A percentile compares a stretch with the other conserved stretches of the same genome.
These are phyloP conservation scores for Zygosaccharomyces pseudorouxii DNA, from an alignment of 805 yeast species.

Conservation along the genomic window DNA sequence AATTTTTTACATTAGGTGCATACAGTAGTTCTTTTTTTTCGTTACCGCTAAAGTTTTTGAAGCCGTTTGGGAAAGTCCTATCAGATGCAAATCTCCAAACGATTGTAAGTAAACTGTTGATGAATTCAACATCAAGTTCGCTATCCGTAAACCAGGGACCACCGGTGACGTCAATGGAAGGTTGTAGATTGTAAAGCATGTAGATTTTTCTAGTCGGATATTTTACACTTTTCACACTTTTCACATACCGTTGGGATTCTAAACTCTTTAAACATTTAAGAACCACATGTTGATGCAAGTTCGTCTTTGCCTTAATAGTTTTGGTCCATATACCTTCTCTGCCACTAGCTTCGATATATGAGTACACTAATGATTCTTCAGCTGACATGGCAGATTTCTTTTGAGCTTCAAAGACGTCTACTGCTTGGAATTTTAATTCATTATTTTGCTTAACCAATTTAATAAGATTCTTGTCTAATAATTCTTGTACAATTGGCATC, in stretches of 20 bases:
- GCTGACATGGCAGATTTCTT: slow-evolving; percentile 72
- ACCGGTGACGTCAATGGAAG: slow-evolving; percentile 93
- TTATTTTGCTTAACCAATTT: slow-evolving; percentile 66
- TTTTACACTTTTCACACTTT: slow-evolving; percentile 85
- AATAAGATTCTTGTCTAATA: slow-evolving; percentile 54
- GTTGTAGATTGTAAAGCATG: slow-evolving; percentile 90
- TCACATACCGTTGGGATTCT: slow-evolving; percentile 78
- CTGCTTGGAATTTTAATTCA: slow-evolving; percentile 70
- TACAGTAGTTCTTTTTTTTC: slow-evolving; percentile 33
- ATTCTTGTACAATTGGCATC: slow-evolving; percentile 47
- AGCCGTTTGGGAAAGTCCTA: slow-evolving; percentile 70
- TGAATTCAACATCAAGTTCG: slow-evolving; percentile 90
- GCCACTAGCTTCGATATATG: slow-evolving; percentile 86
- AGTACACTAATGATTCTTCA: slow-evolving; percentile 88
- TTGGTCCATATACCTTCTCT: slow-evolving; percentile 97
- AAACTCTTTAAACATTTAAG: slow-evolving; percentile 72
- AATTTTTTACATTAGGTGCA: slow-evolving; percentile 55
- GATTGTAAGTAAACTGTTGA: slow-evolving; percentile 74
- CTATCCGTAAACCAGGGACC: slow-evolving; percentile 99
- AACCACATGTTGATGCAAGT: slow-evolving; percentile 88
- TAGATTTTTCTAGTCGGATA: slow-evolving; percentile 93
- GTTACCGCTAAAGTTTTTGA: slow-evolving; percentile 35
- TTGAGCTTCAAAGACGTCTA: slow-evolving; percentile 65
- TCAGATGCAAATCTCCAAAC: slow-evolving; percentile 84
- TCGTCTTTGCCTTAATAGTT: slow-evolving; percentile 81